Base-by-base conservation (phyloP, 345 rosid genomes). In the Rhodamnia rubescens region DNA sequence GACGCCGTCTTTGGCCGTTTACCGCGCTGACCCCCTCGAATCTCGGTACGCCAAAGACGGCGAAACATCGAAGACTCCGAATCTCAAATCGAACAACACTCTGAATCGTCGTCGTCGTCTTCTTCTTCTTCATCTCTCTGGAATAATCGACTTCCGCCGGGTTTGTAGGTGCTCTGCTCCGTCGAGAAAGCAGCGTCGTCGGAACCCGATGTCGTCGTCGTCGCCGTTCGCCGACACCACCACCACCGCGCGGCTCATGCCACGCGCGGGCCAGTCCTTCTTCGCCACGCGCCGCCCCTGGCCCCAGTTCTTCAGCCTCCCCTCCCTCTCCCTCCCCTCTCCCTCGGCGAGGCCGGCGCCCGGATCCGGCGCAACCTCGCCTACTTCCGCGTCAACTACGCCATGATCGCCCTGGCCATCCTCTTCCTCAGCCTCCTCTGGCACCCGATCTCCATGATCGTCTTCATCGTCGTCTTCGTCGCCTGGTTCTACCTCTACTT, bases 401-500 rank as follows among this genome's bases (percentile, higher is more conserved):
- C 96, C 21, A 88, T 92, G 90, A 58, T 91, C 85, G 83, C 87
- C 87, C 92, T 92, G 82, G 64, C 74, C 26, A 85, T 94, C 84
- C 91, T 94, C 83, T 93, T 94, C 88, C 85, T 91, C 74, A 92
- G 95, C 91, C 94, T 94, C 81, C 88, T 94, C 21, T 94, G 96
- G 96, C 94, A 94, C 78, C 98, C 98, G 4, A 8, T 91, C 86
- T 92, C 96, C 14, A 85, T 94, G 91, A 92, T 94, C 86, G 93
- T 92, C 20, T 93, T 91, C 89, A 59, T 94, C 49, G 64, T 88
- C 82, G 88, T 92, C 80, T 89, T 89, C 87, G 86, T 92, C 80
- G 98, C 91, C 42, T 93, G 98, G 98, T 86, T 88, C 89, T 92
- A 88, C 90, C 93, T 94, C 83, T 94, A 90, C 92, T 91, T 93